Evolutionary conservation across 495 filamentous ascomycete species (phyloP), one percentile per base, ranked within the genome.

Genomic region (Penicillium maclennaniae): DNA sequence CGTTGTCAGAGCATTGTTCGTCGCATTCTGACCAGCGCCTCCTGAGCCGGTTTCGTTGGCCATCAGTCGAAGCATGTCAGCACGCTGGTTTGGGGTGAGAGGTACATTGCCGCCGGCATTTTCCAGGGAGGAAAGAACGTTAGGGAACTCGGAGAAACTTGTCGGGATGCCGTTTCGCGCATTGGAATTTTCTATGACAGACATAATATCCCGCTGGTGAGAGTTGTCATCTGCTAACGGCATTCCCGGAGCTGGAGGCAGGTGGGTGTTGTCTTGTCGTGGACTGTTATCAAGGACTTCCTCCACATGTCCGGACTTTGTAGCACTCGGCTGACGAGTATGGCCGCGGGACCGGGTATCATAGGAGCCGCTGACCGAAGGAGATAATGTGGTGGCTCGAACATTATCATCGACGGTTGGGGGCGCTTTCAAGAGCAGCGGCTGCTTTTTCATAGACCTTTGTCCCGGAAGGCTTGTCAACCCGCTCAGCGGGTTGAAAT

Each of bases 181-280:
- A 65, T 91, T 92, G 49, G 86, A 81, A 57, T 86, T 86, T 45
- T 91, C 85, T 60, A 95, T 92, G 47, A 92, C 81, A 56, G 86
- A 89, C 83, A 96, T 88, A 73, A 96, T 95, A 54, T 88, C 85
- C 34, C 85, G 81, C 51, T 84, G 80, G 19, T 83, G 76, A 44
- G 56, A 53, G 31, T 46, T 51, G 41, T 70, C 61, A 12, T 70
- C 59, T 9, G 31, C 14, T 34, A 20, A 26, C 59, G 56, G 43
- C 25, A 62, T 54, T 23, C 58, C 59, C 4, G 59, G 40, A 3
- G 59, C 59, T 3, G 59, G 40, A 3, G 59, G 50, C 8, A 56
- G 23, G 17, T 59, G 66, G 15, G 48, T 26, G 15, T 37, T 42
- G 14, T 56, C 63, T 42, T 67, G 65, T 43, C 63, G 68, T 4